These are phyloP conservation scores for Tetrastigma voinierianum DNA, from an alignment of 164 flowering plant species.

Conservation along the genomic window DNA sequence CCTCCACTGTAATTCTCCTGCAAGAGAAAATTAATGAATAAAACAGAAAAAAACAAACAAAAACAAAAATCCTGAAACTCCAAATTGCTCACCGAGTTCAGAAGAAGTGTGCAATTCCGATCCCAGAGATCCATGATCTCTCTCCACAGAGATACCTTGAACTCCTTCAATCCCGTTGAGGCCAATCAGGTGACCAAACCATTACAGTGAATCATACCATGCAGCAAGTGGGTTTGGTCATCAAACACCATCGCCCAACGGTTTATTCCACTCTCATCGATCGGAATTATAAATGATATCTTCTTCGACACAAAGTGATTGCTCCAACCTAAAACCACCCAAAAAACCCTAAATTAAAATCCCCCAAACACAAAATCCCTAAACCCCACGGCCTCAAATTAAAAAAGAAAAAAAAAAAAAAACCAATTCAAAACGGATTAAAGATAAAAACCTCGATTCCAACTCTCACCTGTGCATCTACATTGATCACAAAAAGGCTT, in stretches of 20 bases:
- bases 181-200: constrained; percentile 73
- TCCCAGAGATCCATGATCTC: constrained; percentile 95
- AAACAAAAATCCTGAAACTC: neutral
- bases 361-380: neutral
- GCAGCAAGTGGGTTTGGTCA: constrained; percentile 60
- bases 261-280: constrained; percentile 59
- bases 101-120: constrained; percentile 62
- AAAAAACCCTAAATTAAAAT: constrained; percentile 2
- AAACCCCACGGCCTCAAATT: too few species aligned
- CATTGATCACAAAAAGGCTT: constrained; percentile 78
- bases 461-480: constrained; percentile 52
- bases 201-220: constrained; percentile 79
- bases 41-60: neutral
- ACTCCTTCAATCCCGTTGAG: constrained; percentile 89
- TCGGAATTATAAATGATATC: constrained; percentile 81
- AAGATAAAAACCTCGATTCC: neutral
- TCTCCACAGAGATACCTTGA: constrained; percentile 60
- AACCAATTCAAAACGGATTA: constrained; percentile 1
- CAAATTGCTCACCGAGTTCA: constrained; percentile 47
- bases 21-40: neutral
- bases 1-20: constrained; percentile 73
- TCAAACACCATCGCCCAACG: constrained; percentile 41
- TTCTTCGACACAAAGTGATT: constrained; percentile 72
- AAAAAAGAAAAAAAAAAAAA: too few species aligned
- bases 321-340: constrained; percentile 68